Conservation (phyloP, 78 protist species). For the Guillardia theta region DNA sequence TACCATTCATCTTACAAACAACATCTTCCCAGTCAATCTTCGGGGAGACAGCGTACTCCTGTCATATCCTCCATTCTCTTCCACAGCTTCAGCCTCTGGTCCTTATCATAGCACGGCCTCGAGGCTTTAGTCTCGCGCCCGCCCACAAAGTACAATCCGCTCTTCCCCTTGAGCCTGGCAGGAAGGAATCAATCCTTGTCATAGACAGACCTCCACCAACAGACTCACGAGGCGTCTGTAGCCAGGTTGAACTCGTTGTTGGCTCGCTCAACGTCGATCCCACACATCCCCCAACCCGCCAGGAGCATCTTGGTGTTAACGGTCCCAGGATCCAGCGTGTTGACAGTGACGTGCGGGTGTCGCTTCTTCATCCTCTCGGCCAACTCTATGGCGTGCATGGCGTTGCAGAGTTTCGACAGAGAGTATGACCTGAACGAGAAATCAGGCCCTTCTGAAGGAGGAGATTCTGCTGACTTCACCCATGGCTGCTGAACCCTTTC, state of each 20-base stretch:
- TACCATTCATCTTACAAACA: no score
- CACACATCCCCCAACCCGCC: not conserved
- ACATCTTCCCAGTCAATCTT: no score
- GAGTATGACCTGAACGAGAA: not conserved
- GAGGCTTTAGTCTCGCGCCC: not conserved
- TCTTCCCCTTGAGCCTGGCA: not conserved
- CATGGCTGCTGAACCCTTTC: not conserved
- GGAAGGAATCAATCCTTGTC: not conserved
- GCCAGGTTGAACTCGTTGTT: not conserved
- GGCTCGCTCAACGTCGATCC: not conserved
- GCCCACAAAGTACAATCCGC: not conserved
- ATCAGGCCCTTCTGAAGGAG: no score
- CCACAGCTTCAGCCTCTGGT: not conserved
- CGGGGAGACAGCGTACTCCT: not conserved
- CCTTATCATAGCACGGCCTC: not conserved
- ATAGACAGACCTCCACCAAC: not conserved
- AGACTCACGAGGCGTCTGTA: not conserved
- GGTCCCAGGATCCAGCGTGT: slow-evolving; percentile 25
- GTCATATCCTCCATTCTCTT: not conserved
- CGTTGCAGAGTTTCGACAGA: not conserved
- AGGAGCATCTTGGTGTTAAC: slow-evolving; percentile 33
- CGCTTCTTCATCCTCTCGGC: not conserved
- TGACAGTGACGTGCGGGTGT: not conserved
- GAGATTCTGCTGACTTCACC: not conserved
- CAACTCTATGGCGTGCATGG: not conserved